Conservation (phyloP, 306 rosid genomes). For the Casuarina cunninghamiana region DNA sequence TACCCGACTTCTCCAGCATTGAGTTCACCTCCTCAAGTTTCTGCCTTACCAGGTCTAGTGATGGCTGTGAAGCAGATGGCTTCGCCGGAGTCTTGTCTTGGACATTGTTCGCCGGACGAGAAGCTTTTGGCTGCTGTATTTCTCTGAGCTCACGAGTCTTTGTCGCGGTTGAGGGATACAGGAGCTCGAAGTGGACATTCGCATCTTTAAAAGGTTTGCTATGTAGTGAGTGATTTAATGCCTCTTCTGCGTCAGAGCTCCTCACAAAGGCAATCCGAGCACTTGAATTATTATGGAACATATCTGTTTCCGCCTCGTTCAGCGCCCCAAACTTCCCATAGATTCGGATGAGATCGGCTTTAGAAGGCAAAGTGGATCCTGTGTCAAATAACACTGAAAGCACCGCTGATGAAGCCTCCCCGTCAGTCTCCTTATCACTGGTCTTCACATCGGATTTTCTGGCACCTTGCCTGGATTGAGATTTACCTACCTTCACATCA, state of each 20-base stretch:
- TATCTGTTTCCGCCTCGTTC: constrained; percentile 57
- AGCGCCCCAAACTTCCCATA: constrained; percentile 61
- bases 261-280: constrained; percentile 60
- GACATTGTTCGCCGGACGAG: constrained; percentile 23
- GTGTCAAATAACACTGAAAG: constrained; percentile 55
- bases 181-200: constrained; percentile 47
- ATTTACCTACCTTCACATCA: constrained; percentile 10
- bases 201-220: constrained; percentile 51
- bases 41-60: constrained; percentile 41
- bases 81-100: constrained; percentile 27
- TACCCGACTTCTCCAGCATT: constrained; percentile 49
- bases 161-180: constrained; percentile 26
- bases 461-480: constrained; percentile 11
- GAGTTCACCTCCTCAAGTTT: constrained; percentile 55
- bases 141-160: constrained; percentile 45
- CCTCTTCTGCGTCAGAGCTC: constrained; percentile 54
- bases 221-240: constrained; percentile 46
- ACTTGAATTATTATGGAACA: constrained; percentile 46
- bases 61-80: constrained; percentile 26
- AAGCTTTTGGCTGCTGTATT: constrained; percentile 33
- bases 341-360: constrained; percentile 50
- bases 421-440: constrained; percentile 22
- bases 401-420: constrained; percentile 35
- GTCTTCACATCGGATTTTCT: constrained; percentile 19
- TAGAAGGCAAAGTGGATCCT: constrained; percentile 63